Evolutionary conservation across 2,329 filamentous ascomycete genomes (phyloP), one percentile per base, ranked within the genome.

Genomic region (Penicillium sclerotiorum): DNA sequence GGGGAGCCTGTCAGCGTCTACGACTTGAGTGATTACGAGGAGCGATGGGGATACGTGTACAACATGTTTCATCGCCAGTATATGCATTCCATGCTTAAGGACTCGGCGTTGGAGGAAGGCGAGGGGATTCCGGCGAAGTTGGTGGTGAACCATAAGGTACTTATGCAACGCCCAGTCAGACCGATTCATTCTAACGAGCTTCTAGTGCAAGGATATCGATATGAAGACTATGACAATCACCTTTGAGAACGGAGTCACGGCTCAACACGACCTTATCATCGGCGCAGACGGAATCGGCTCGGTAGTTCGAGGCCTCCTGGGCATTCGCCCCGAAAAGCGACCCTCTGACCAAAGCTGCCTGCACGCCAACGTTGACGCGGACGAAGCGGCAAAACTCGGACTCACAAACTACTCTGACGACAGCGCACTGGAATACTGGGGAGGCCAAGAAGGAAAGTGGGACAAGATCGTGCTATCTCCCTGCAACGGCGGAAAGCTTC

Each of bases 381-480:
- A 81, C 30, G 77, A 85, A n/a, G 83, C 81, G 1, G 76, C 82
- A 23, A 73, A 74, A 49, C 72, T 81, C 1, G 85, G 85, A 2
- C 76, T 88, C 0, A 77, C 83, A 25, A 82, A 88, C 63, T 87
- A 86, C 68, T 83, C 82, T 0, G 61, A 77, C 27, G 66, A 88
- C 69, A 73, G 66, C 21, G 85, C 84, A 0, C 73, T 89, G 0
- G 83, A 89, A 66, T 88, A 87, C 73, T 88, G 85, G 85, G 86
- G 86, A 21, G 86, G 86, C 45, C 66, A 69, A 38, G 64, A 68
- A 42, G 80, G 84, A 47, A 83, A 81, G 60, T 82, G 75, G 76
- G 81, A 87, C 67, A 89, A 88, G 75, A 88, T 89, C 50, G 85
- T 88, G 5, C 73, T 88, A 2, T 87, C 84, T 0, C 84, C 85